Evolutionary conservation across 768 basidiomycete species (phyloP).

Genomic region (Pleurotus platypus): DNA sequence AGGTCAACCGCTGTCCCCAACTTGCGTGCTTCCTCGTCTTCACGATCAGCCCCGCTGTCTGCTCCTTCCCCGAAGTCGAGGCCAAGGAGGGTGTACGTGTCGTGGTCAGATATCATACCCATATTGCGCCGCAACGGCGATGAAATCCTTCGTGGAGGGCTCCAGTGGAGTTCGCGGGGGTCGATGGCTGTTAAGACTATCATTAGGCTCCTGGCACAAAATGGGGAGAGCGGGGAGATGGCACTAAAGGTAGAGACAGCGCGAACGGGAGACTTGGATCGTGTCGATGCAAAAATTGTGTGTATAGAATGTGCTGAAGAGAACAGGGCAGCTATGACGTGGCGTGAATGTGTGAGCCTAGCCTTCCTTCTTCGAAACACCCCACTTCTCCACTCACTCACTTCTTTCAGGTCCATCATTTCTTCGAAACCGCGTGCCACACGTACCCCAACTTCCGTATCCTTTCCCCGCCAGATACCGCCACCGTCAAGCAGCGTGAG

Average conservation of each 20-base stretch:
- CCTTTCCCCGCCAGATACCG: too few relatives aligned
- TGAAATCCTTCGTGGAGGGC: background rate
- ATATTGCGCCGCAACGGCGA: background rate
- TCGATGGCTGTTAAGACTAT: background rate
- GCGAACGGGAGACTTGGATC: background rate
- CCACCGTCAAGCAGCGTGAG: background rate
- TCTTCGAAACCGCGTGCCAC: background rate
- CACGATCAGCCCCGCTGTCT: background rate
- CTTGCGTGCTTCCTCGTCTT: background rate
- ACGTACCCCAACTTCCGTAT: too few relatives aligned
- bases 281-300: background rate
- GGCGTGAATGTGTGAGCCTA: background rate
- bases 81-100: background rate
- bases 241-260: background rate
- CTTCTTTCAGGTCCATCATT: background rate
- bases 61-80: too few relatives aligned
- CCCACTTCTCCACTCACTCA: background rate
- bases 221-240: too few relatives aligned
- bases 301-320: background rate
- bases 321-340: background rate
- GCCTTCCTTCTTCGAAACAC: background rate
- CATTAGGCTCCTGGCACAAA: background rate
- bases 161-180: background rate
- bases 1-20: background rate
- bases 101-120: background rate